These are phyloP conservation scores for Colletotrichum sp. DNA, from an alignment of 2,329 filamentous ascomycete species.

Conservation along the genomic window DNA sequence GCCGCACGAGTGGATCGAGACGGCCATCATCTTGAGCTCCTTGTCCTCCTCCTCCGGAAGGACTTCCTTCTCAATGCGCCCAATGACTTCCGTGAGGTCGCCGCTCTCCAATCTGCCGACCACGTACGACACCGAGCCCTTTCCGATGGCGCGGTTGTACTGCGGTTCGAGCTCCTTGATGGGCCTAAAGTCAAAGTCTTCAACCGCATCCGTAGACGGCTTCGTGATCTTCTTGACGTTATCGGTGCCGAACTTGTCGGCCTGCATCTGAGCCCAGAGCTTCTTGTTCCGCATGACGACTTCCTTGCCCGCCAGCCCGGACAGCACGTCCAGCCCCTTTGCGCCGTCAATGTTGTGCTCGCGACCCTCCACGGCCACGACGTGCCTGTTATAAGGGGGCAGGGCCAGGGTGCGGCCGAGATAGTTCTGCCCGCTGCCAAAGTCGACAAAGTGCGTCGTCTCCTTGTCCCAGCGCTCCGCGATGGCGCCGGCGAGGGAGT, in stretches of 20 bases:
- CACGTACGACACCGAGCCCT: conserved; percentile 78
- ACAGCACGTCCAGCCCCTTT: conserved; percentile 81
- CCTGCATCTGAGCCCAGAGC: conserved; percentile 62
- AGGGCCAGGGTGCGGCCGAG: conserved; percentile 87
- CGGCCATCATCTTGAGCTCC: conserved; percentile 73
- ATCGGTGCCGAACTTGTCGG: conserved; percentile 46
- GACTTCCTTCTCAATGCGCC: conserved; percentile 58
- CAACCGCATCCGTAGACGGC: background rate
- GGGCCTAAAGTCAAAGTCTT: conserved; percentile 49
- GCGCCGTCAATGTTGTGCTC: conserved; percentile 88
- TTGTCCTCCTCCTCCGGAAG: conserved; percentile 28
- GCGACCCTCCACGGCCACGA: conserved; percentile 89
- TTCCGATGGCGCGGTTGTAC: conserved; percentile 64
- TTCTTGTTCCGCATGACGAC: conserved; percentile 85
- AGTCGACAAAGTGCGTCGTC: conserved; percentile 91
- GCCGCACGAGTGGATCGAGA: conserved; percentile 96
- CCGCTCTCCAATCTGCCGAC: conserved; percentile 77
- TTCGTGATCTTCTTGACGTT: conserved; percentile 31
- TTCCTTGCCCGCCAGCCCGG: conserved; percentile 76
- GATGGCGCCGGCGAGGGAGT: conserved; percentile 64
- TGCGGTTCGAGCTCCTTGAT: conserved; percentile 53
- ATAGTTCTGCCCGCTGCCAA: conserved; percentile 97
- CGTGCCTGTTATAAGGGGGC: conserved; percentile 82
- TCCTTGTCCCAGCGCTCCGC: conserved; percentile 58
- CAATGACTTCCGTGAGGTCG: conserved; percentile 71